Base-by-base conservation (phyloP, 1,139 yeast species). In the Yamadazyma mexicana region DNA sequence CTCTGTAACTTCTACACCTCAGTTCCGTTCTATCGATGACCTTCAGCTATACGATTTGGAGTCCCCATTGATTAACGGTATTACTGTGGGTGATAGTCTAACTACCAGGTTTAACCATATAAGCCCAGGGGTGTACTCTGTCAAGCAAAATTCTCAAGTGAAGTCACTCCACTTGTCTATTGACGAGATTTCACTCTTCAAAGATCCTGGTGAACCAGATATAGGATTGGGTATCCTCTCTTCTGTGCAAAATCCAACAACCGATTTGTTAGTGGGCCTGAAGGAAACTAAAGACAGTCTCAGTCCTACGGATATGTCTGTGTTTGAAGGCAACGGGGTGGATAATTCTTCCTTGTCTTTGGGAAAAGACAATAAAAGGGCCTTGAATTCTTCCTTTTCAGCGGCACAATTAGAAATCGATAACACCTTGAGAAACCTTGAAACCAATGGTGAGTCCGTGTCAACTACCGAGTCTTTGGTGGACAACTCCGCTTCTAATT, bases 11-110 rank as follows among this genome's bases (percentile, higher is more conserved):
- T 24, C 16, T 3, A 43, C 47, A 9, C 43, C 50, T 17, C 39
- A 35, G 24, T 35, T 39, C 31, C 40, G 40, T 38, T 33, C 48
- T 3, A 26, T 24, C 28, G 52, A 49, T 16, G 43, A 52, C 27
- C 47, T 60, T 26, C 61, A 59, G 17, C 43, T 63, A 4, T 64
- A 50, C 43, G 73, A 65, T 34, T 46, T 62, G 8, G 57, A 52
- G 37, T 64, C 71, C 23, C 74, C 73, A 1, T 45, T 68, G 8
- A 62, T 68, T 11, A 67, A 64, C 44, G 73, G 74, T 0, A 49
- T 68, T 16, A 68, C 69, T 1, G 50, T 67, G 15, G 73, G 73
- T 0, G 52, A 54, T 14, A 61, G 57, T 42, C 40, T 59, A 57
- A 40, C 41, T 11, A 28, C 37, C 8, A 30, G 54, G 31, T 48